These are phyloP conservation scores for Vigna reflexopilosa DNA, from an alignment of 306 rosid species.

Conservation along the genomic window DNA sequence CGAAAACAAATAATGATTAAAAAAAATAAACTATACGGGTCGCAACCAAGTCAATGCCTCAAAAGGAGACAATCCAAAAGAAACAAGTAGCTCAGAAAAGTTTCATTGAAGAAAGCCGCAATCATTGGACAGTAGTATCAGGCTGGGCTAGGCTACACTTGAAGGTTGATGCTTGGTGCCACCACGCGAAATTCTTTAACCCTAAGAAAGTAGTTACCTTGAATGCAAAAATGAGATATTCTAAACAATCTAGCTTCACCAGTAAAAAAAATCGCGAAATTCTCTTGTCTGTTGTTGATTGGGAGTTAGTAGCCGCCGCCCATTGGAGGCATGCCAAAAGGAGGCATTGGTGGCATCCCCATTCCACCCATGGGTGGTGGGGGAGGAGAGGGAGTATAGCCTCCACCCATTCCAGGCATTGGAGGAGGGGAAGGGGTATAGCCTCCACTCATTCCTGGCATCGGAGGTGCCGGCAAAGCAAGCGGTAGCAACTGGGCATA, in stretches of 20 bases:
- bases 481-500: conserved; percentile 93
- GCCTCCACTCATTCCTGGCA: conserved; percentile 86
- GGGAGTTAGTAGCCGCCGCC: conserved; percentile 46
- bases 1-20: conserved; percentile 32
- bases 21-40: conserved; percentile 48
- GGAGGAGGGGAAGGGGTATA: conserved; percentile 74
- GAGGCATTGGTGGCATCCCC: conserved; percentile 83
- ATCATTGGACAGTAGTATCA: conserved; percentile 31
- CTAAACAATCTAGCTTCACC: conserved; percentile 45
- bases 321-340: conserved; percentile 36
- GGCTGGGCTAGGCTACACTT: conserved; percentile 22
- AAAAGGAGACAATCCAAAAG: conserved; percentile 36
- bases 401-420: conserved; percentile 85
- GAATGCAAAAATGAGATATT: conserved; percentile 37
- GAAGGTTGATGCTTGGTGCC: conserved; percentile 42
- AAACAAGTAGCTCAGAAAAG: conserved; percentile 34
- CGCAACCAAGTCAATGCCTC: conserved; percentile 36
- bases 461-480: conserved; percentile 97
- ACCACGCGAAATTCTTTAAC: conserved; percentile 37
- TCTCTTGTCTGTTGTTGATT: conserved; percentile 18
- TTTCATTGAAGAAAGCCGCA: conserved; percentile 48
- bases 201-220: conserved; percentile 40
- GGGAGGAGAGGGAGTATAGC: conserved; percentile 58
- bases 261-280: conserved; percentile 31
- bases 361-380: conserved; percentile 82